Evolutionary conservation across 2,329 filamentous ascomycete genomes (phyloP), one percentile per base, ranked within the genome.

Genomic region (Tetracladium maxilliforme): DNA sequence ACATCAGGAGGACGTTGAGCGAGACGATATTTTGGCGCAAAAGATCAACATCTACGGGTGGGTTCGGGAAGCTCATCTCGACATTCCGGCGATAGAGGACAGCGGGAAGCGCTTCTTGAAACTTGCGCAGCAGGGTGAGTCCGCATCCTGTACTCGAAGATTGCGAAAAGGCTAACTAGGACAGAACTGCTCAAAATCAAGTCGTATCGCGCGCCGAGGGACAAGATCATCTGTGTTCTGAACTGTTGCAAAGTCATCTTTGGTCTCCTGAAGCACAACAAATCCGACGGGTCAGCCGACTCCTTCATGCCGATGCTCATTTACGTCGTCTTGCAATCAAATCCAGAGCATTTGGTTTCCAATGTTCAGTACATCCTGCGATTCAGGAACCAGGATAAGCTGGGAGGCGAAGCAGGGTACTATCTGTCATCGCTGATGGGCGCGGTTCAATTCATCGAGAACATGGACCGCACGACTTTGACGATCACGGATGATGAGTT

Each of bases 191-290:
- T 92, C 19, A 98, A 98, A 49, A 94, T 98, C 43, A 92, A 87
- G 43, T 90, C 81, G 7, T 98, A 98, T 45, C 72, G 92, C 37
- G 90, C 90, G n/a, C 90, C 90, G 4, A 64, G 90, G 39, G 90
- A 98, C 58, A 98, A 98, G 52, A 90, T 98, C 28, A 95, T 98
- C 24, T 98, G 90, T 49, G 83, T 95, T 22, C 57, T 98, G 28
- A 98, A 98, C 52, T 94, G 86, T 55, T 98, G 90, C 68, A 98
- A 98, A 53, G 92, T 98, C 34, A 95, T 98, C 34, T 95, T 98
- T 50, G 90, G 80, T 11, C 70, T 93, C 24, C 58, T 98, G 26
- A 86, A 87, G 37, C 92, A 94, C 45, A 74, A 82, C 26, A 92
- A 92, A 50, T 79, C 78, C 2, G 90, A 98, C 46, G 87, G 86